Conservation (phyloP, 1,139 yeast species). For the Sugiyamaella sp. region DNA sequence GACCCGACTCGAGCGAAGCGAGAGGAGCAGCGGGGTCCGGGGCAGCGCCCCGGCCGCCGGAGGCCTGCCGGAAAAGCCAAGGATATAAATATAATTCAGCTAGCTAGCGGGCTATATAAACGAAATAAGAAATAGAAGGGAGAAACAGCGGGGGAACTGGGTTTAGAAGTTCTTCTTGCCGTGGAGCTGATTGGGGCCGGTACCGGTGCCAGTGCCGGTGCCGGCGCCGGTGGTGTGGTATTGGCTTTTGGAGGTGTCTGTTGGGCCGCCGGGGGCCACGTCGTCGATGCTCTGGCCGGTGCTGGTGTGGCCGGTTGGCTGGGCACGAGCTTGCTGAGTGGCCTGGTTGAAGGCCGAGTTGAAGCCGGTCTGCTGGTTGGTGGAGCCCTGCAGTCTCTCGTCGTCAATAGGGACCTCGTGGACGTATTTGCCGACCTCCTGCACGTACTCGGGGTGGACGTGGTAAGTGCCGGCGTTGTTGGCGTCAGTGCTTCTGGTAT, state of each 20-base stretch:
- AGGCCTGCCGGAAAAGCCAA: neutral
- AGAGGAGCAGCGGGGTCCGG: neutral
- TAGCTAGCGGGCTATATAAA: too few relatives aligned
- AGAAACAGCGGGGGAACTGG: neutral
- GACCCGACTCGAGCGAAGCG: neutral
- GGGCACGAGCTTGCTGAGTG: neutral
- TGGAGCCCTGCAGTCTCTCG: constrained; percentile 1
- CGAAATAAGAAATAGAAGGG: neutral
- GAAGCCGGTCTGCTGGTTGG: neutral
- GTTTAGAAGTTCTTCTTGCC: constrained; percentile 1
- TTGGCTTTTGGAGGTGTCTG: neutral
- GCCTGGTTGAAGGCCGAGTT: neutral
- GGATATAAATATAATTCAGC: neutral
- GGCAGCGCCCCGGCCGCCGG: neutral
- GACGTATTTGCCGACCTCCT: neutral
- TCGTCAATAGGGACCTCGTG: neutral
- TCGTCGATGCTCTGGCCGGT: neutral
- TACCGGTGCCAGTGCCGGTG: neutral
- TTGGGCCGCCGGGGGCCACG: neutral
- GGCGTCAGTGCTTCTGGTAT: neutral
- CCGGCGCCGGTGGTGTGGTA: neutral
- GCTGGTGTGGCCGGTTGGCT: neutral
- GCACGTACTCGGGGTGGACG: neutral
- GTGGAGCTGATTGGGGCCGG: too few relatives aligned
- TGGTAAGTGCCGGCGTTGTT: neutral